Evolutionary conservation across 495 filamentous ascomycete genomes (phyloP).

Genomic region (Paragyromitra xinjiangensis): DNA sequence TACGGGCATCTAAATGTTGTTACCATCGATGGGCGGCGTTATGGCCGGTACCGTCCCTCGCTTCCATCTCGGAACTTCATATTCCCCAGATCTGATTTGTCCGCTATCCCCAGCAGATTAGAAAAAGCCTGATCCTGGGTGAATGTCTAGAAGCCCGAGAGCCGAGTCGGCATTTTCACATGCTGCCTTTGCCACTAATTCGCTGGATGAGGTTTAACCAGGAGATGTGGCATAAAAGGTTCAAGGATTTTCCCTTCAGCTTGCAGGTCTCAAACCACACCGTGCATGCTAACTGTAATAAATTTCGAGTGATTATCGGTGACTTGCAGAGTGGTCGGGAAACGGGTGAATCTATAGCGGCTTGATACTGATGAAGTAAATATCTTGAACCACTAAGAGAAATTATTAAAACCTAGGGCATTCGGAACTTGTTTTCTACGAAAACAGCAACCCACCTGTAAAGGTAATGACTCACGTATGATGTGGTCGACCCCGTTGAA

Average conservation of each 20-base stretch:
- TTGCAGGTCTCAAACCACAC: slow-evolving; percentile 14
- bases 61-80: slow-evolving; percentile 24
- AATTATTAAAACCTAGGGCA: neutral
- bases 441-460: neutral
- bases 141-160: slow-evolving; percentile 27
- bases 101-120: slow-evolving; percentile 2
- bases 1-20: slow-evolving; percentile 20
- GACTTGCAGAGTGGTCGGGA: slow-evolving; percentile 9
- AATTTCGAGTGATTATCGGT: slow-evolving; percentile 36
- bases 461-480: neutral
- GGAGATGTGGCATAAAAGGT: slow-evolving; percentile 34
- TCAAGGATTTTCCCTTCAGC: slow-evolving; percentile 36
- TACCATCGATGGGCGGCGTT: slow-evolving; percentile 30
- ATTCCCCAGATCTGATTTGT: slow-evolving; percentile 28
- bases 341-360: slow-evolving; percentile 14
- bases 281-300: slow-evolving; percentile 10
- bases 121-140: slow-evolving; percentile 23
- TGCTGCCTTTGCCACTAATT: slow-evolving; percentile 25
- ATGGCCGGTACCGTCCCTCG: slow-evolving; percentile 31
- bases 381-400: neutral
- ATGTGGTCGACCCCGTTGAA: neutral
- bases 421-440: neutral
- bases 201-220: slow-evolving; percentile 35
- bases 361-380: neutral
- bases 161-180: slow-evolving; percentile 23